Percentiles rank a stretch among this genome's conserved stretches.
These are phyloP conservation scores for Neobulgaria alba DNA, from an alignment of 2,329 filamentous ascomycete species.

Conservation along the genomic window DNA sequence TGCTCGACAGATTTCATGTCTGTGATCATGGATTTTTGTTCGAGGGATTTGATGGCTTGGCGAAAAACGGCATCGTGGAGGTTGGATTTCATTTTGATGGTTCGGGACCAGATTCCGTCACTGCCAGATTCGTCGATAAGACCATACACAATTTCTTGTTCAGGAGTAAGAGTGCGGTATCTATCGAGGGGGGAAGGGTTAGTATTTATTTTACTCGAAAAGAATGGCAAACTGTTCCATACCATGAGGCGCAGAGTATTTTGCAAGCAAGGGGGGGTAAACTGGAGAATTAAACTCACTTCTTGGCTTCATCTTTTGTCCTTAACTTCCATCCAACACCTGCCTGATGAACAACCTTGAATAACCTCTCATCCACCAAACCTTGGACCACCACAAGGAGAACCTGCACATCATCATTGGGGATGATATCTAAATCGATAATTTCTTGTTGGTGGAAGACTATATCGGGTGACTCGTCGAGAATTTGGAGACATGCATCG, in stretches of 20 bases:
- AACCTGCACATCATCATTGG: conserved; percentile 45
- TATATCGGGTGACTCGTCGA: conserved; percentile 15
- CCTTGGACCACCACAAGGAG: conserved; percentile 48
- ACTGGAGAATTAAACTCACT: conserved; percentile 35
- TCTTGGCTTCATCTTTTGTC: conserved; percentile 50
- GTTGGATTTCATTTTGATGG: conserved; percentile 69
- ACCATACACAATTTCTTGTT: conserved; percentile 76
- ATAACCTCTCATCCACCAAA: conserved; percentile 51
- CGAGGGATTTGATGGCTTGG: conserved; percentile 74
- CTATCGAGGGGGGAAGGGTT: conserved; percentile 29
- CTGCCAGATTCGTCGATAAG: conserved; percentile 79
- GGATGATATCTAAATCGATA: conserved; percentile 43
- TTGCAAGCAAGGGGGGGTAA: neutral
- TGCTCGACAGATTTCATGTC: conserved; percentile 88
- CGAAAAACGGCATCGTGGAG: conserved; percentile 78
- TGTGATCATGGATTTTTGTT: conserved; percentile 73
- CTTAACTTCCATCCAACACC: conserved; percentile 51
- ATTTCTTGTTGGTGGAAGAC: conserved; percentile 52
- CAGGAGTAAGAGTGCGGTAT: conserved; percentile 58
- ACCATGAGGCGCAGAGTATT: no score
- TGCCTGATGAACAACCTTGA: conserved; percentile 40
- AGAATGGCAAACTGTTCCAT: no score
- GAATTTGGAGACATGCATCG: conserved; percentile 16
- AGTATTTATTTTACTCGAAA: neutral
- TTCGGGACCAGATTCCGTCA: conserved; percentile 86